Evolutionary conservation across 2,329 filamentous ascomycete species (phyloP).

Genomic region (Ceratocystis eucalypticola): DNA sequence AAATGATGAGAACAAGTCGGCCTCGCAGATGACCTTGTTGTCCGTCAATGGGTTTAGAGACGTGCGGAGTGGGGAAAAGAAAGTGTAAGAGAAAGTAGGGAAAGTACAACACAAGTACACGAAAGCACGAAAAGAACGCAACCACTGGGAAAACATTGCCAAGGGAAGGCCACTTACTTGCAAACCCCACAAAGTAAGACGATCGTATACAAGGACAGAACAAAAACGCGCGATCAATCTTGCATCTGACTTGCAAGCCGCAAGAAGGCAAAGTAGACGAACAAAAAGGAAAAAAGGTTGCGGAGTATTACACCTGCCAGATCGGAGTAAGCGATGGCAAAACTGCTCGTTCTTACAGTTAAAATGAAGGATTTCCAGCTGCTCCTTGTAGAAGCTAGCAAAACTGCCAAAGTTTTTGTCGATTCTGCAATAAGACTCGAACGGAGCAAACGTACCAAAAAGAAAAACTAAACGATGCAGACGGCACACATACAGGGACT

Average conservation of each 20-base stretch:
- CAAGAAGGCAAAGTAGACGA: neutral
- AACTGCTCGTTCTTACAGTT: neutral
- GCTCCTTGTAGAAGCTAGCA: neutral
- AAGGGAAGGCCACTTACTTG: neutral
- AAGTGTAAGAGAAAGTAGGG: neutral
- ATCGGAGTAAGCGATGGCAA: neutral
- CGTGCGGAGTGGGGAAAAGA: neutral
- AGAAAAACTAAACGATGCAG: neutral
- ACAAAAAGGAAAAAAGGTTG: neutral
- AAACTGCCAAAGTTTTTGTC: neutral
- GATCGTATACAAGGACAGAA: neutral
- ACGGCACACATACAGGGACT: neutral
- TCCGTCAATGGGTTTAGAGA: neutral
- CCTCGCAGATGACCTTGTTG: neutral
- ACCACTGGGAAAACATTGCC: neutral
- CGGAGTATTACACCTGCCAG: neutral
- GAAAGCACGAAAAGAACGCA: neutral
- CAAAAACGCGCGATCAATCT: neutral
- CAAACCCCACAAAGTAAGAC: neutral
- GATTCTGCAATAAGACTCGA: neutral
- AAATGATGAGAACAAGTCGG: conserved; percentile 6
- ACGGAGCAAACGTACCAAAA: neutral
- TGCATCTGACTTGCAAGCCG: neutral
- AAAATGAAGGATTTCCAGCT: conserved; percentile 4
- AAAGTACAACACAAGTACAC: neutral